Conservation (phyloP, 192 early-diverging fungal genomes). For the Coemansia sp. region DNA sequence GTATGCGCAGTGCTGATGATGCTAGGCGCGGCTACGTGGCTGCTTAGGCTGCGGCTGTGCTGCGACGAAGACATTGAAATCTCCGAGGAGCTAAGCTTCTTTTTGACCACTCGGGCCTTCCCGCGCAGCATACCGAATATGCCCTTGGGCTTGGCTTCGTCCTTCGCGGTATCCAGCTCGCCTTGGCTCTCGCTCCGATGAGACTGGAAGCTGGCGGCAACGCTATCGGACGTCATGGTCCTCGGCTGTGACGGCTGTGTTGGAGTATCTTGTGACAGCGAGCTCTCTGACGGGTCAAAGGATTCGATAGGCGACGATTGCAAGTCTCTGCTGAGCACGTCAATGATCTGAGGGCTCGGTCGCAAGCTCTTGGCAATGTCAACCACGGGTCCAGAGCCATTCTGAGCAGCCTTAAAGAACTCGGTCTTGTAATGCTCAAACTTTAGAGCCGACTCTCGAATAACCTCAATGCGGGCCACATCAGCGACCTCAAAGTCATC, state of each 20-base stretch:
- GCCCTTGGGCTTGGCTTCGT: slow-evolving; percentile 16
- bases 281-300: not conserved
- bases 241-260: not conserved
- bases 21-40: slow-evolving; percentile 8
- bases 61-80: slow-evolving; percentile 16
- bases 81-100: slow-evolving; percentile 17
- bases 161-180: slow-evolving; percentile 4
- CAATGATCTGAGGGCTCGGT: slow-evolving; percentile 17
- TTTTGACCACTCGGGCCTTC: slow-evolving; percentile 24
- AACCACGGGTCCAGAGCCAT: not conserved
- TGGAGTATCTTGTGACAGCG: not conserved
- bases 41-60: slow-evolving; percentile 30
- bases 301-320: not conserved
- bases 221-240: not conserved
- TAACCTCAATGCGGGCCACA: slow-evolving; percentile 34
- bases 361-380: slow-evolving; percentile 17
- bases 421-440: slow-evolving; percentile 48
- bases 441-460: slow-evolving; percentile 35
- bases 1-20: slow-evolving; percentile 19
- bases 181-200: slow-evolving; percentile 5
- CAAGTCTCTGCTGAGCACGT: slow-evolving; percentile 8
- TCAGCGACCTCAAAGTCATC: slow-evolving; percentile 41
- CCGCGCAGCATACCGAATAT: slow-evolving; percentile 43
- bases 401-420: slow-evolving; percentile 27
- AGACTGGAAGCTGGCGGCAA: not conserved